A percentile compares a stretch with the other conserved stretches of the same genome.
Evolutionary conservation across 1,139 yeast genomes (phyloP).

Genomic region (Candida anutae): DNA sequence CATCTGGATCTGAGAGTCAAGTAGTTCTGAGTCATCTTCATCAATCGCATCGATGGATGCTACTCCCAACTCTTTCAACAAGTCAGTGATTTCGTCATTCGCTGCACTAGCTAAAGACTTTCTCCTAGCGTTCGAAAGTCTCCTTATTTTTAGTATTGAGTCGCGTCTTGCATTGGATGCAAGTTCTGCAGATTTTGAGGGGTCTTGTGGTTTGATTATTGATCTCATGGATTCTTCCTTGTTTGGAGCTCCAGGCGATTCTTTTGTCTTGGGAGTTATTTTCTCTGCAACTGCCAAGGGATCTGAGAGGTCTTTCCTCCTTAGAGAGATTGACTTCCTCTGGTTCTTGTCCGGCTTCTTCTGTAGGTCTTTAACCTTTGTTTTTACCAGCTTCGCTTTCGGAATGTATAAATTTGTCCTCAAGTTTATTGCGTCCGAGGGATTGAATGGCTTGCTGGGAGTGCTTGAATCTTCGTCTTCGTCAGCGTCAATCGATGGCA

Average conservation of each 20-base stretch:
- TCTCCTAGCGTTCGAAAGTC: slow-evolving; percentile 31
- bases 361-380: slow-evolving; percentile 8
- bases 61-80: slow-evolving; percentile 32
- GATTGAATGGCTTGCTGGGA: slow-evolving; percentile 36
- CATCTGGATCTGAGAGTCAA: slow-evolving; percentile 30
- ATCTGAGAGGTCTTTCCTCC: too few species aligned
- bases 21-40: slow-evolving; percentile 25
- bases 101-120: slow-evolving; percentile 35
- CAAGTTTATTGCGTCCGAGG: slow-evolving; percentile 47
- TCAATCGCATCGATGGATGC: slow-evolving; percentile 29
- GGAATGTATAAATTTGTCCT: slow-evolving; percentile 35
- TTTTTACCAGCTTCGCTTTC: slow-evolving; percentile 13
- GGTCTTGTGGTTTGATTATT: slow-evolving; percentile 4
- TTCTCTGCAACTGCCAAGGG: background rate
- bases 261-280: background rate
- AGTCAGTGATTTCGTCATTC: slow-evolving; percentile 33
- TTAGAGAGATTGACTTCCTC: background rate
- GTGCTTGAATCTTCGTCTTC: slow-evolving; percentile 12
- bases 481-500: slow-evolving; percentile 48
- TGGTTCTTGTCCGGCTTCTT: background rate
- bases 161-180: slow-evolving; percentile 6
- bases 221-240: background rate
- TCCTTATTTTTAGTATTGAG: slow-evolving; percentile 14
- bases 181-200: slow-evolving; percentile 3
- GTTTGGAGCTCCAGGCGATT: background rate